Evolutionary conservation across 768 basidiomycete species (phyloP).

Genomic region (Termitomyces sp.): DNA sequence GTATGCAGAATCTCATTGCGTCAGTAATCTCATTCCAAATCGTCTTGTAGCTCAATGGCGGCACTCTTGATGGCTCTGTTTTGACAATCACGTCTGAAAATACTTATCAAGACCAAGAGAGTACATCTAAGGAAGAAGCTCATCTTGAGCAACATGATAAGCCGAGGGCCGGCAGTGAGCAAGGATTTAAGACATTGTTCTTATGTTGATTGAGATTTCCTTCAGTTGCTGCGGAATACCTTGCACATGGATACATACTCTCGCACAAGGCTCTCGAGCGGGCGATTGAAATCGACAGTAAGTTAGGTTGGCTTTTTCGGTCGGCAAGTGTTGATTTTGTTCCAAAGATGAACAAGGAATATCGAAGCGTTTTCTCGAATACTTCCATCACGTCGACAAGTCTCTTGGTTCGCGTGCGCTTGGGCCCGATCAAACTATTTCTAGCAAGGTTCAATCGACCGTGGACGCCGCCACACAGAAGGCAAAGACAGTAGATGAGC

Average conservation of each 20-base stretch:
- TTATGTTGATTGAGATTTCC: neutral
- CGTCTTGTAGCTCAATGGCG: constrained; percentile 55
- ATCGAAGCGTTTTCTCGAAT: constrained; percentile 75
- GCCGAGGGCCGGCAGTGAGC: constrained; percentile 78
- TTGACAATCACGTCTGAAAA: constrained; percentile 69
- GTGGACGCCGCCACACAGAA: constrained; percentile 61
- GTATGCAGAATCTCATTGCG: constrained; percentile 22
- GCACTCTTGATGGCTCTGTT: constrained; percentile 65
- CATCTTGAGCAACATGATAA: constrained; percentile 83
- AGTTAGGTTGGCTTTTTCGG: constrained; percentile 9
- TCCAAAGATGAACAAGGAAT: constrained; percentile 75
- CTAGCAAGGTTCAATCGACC: constrained; percentile 62
- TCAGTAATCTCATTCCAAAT: neutral
- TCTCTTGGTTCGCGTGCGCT: constrained; percentile 63
- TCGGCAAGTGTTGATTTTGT: neutral
- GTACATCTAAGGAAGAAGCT: constrained; percentile 28
- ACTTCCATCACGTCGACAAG: constrained; percentile 68
- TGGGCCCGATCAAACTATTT: constrained; percentile 79
- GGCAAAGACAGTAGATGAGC: constrained; percentile 72
- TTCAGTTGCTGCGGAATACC: constrained; percentile 86
- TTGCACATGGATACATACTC: constrained; percentile 83
- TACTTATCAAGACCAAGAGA: constrained; percentile 50
- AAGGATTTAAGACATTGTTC: neutral
- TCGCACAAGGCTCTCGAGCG: constrained; percentile 73
- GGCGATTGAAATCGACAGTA: constrained; percentile 78